phyloP scores from a whole-genome alignment of 164 flowering plant genomes.

The Amborella trichopoda region DNA sequence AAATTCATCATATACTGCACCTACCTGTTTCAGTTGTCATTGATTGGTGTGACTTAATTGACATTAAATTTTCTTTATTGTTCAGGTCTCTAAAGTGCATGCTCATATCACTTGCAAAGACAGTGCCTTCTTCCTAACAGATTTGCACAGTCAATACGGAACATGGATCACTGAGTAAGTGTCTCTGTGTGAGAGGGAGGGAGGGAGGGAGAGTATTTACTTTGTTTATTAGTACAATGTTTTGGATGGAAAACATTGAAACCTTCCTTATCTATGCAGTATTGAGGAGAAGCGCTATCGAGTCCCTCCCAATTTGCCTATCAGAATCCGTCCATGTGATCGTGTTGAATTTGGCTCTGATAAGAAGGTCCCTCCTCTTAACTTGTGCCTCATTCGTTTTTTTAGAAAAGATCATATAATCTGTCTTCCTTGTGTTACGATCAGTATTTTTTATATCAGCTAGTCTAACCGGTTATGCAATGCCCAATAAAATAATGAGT shows the following conservation, averaged over 20 bases:
- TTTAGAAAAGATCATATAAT: too few relatives aligned
- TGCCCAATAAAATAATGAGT: too few relatives aligned
- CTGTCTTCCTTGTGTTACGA: too few relatives aligned
- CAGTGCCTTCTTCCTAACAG: constrained; percentile 70
- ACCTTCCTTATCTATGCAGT: constrained; percentile 27
- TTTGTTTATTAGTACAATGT: neutral
- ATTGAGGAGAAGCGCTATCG: constrained; percentile 61
- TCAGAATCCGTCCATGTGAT: constrained; percentile 72
- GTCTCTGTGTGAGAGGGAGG: too few relatives aligned
- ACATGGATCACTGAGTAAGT: constrained; percentile 82
- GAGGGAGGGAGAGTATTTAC: neutral
- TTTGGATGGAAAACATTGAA: neutral
- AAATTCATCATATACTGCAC: neutral
- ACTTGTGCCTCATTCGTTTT: too few relatives aligned
- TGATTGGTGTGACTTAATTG: too few relatives aligned
- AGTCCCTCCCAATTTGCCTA: constrained; percentile 54
- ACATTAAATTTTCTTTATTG: neutral
- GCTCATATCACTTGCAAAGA: constrained; percentile 60
- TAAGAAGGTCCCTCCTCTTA: too few relatives aligned
- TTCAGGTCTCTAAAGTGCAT: constrained; percentile 65
- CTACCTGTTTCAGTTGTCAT: too few relatives aligned
- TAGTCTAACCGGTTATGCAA: too few relatives aligned
- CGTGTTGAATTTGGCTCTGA: constrained; percentile 62
- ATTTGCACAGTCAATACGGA: constrained; percentile 69
- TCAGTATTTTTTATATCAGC: too few relatives aligned